Percentiles rank a stretch among this genome's conserved stretches.
These are phyloP conservation scores for Aurantiochytrium sp. DNA, from an alignment of 108 stramenopile genomes.

Conservation along the genomic window DNA sequence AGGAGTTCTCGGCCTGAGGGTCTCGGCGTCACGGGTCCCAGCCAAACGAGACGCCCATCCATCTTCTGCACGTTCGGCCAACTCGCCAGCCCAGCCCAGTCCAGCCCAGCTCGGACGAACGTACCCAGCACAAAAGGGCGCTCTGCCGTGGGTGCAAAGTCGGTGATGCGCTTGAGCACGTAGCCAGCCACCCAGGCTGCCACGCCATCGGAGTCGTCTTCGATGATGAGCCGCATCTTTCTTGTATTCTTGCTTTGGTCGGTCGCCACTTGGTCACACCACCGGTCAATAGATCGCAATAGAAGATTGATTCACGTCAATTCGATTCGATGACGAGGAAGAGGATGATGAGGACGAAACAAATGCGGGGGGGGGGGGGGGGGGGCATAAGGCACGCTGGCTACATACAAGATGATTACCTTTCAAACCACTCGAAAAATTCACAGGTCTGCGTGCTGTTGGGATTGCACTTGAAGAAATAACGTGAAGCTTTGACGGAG, in stretches of 20 bases:
- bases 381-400: too few relatives aligned
- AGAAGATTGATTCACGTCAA: too few relatives aligned
- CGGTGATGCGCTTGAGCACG: neutral
- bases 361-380: too few relatives aligned
- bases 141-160: slow-evolving; percentile 7
- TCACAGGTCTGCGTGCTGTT: neutral
- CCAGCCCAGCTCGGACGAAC: neutral
- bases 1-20: too few relatives aligned
- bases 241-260: neutral
- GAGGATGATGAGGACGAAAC: too few relatives aligned
- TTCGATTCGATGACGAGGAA: too few relatives aligned
- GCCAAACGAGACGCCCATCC: neutral
- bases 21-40: neutral
- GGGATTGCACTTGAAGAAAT: neutral
- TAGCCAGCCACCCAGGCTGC: slow-evolving; percentile 13
- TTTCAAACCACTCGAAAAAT: neutral
- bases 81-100: neutral
- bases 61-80: neutral
- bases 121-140: slow-evolving; percentile 13
- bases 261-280: too few relatives aligned
- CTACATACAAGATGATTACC: too few relatives aligned
- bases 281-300: too few relatives aligned
- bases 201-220: neutral
- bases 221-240: slow-evolving; percentile 19
- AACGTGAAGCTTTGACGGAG: neutral